phyloP scores from a whole-genome alignment of 371 early-diverging fungal genomes.

The Batkoa obscura region DNA sequence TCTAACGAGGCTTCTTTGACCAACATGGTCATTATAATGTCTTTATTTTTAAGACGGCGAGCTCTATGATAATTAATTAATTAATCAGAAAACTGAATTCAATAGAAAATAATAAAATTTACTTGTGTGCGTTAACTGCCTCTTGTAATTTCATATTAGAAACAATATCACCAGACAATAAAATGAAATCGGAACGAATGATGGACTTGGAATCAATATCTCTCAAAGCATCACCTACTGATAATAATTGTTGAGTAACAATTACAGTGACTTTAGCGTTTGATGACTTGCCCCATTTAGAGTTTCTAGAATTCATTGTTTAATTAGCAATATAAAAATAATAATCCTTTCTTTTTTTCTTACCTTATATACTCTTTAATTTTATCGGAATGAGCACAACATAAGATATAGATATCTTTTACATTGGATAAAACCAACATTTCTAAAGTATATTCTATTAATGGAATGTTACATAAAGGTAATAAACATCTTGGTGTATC shows the following conservation, averaged over 20 bases:
- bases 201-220: slow-evolving; percentile 69
- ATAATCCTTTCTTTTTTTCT: not conserved
- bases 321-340: not conserved
- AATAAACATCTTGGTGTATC: slow-evolving; percentile 77
- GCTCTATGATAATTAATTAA: slow-evolving; percentile 6
- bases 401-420: slow-evolving; percentile 67
- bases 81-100: not conserved
- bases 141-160: slow-evolving; percentile 67
- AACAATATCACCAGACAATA: slow-evolving; percentile 78
- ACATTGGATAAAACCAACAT: slow-evolving; percentile 67
- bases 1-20: slow-evolving; percentile 36
- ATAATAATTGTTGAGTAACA: slow-evolving; percentile 50
- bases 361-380: slow-evolving; percentile 71
- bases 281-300: slow-evolving; percentile 44
- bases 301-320: slow-evolving; percentile 19
- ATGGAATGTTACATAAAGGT: slow-evolving; percentile 82
- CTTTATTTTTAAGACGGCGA: slow-evolving; percentile 45
- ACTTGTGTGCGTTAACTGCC: slow-evolving; percentile 59
- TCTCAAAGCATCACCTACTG: slow-evolving; percentile 87
- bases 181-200: slow-evolving; percentile 72
- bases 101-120: slow-evolving; percentile 11
- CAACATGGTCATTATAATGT: slow-evolving; percentile 87
- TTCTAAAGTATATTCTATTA: slow-evolving; percentile 89
- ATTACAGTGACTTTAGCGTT: slow-evolving; percentile 50
- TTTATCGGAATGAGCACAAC: slow-evolving; percentile 61